A percentile compares a stretch with the other conserved stretches of the same genome.
Evolutionary conservation across 2,329 filamentous ascomycete species (phyloP).

Genomic region (Aspergillus proliferans): DNA sequence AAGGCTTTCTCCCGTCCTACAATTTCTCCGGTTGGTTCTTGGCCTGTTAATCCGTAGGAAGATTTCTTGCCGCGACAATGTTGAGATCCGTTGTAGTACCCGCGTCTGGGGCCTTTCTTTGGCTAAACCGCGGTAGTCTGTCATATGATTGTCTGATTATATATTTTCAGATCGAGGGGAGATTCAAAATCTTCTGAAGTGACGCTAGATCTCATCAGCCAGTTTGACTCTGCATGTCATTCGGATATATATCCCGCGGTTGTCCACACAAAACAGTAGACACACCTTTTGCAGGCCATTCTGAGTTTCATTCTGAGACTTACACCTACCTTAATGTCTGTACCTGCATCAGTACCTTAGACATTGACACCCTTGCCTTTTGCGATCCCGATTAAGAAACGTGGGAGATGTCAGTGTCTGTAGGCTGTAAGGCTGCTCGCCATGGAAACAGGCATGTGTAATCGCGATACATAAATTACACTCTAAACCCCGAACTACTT

Average conservation of each 20-base stretch:
- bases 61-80: no score
- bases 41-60: no score
- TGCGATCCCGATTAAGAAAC: background rate
- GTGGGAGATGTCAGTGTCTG: background rate
- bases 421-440: background rate
- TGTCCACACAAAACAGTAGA: background rate
- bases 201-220: no score
- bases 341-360: background rate
- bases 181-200: no score
- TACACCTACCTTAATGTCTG: background rate
- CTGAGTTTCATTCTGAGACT: background rate
- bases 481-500: no score
- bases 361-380: background rate
- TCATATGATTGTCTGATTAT: no score
- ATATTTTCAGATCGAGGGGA: no score
- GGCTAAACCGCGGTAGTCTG: no score
- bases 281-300: background rate
- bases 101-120: background rate
- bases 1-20: background rate
- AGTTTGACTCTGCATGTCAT: background rate
- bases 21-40: no score
- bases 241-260: background rate
- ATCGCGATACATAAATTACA: background rate
- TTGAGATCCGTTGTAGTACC: background rate
- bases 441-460: slow-evolving; percentile 1